phyloP scores from a whole-genome alignment of 2,329 filamentous ascomycete genomes.

The Fusarium floridanum region DNA sequence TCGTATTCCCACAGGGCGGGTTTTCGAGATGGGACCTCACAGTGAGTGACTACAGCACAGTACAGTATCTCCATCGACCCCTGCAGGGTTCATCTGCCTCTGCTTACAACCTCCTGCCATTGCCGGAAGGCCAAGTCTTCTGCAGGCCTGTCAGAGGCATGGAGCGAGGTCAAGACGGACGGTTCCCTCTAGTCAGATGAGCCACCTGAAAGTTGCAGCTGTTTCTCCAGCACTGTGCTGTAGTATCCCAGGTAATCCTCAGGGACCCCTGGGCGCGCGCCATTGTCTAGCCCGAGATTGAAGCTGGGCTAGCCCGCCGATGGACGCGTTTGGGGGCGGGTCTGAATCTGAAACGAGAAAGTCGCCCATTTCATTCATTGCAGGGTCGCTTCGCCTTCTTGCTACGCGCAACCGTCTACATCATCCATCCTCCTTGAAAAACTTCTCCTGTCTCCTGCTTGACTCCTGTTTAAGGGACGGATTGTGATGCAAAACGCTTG shows the following conservation, averaged over 20 bases:
- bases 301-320: constrained; percentile 12
- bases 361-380: constrained; percentile 34
- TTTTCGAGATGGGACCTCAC: constrained; percentile 13
- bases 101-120: constrained; percentile 29
- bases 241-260: background rate
- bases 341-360: constrained; percentile 42
- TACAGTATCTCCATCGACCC: constrained; percentile 15
- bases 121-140: constrained; percentile 24
- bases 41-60: background rate
- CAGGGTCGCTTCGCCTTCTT: constrained; percentile 33
- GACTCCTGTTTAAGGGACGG: constrained; percentile 6
- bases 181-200: constrained; percentile 35
- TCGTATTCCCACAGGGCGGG: constrained; percentile 14
- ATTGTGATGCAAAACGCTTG: background rate
- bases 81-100: constrained; percentile 34
- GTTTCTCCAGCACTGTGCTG: constrained; percentile 12
- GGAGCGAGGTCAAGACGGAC: constrained; percentile 20
- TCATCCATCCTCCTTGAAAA: constrained; percentile 23
- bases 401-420: constrained; percentile 13
- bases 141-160: constrained; percentile 20
- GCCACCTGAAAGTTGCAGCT: constrained; percentile 43
- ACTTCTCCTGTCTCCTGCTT: constrained; percentile 20
- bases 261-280: constrained; percentile 13
- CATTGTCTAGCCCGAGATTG: constrained; percentile 22
- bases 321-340: constrained; percentile 30